Evolutionary conservation across 139 green algal genomes (phyloP), one percentile per base, ranked within the genome.

Genomic region (Axilococcus clingmanii): DNA sequence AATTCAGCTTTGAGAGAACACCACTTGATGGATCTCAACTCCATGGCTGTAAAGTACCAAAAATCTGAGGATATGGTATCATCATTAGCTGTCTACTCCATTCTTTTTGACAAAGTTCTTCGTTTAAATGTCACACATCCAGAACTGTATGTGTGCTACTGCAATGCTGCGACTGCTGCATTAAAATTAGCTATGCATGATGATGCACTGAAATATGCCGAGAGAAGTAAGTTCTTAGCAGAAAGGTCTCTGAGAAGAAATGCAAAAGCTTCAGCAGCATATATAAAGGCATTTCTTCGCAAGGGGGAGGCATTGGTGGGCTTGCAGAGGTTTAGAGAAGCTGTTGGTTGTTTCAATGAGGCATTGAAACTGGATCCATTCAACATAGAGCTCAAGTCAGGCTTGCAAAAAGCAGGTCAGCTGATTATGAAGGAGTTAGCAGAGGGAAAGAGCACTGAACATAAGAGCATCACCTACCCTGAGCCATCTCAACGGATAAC

Each of bases 291-390:
- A 4, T 71, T 75, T 34, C 29, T 56, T 25, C 62, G 69, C 8
- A 79, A 82, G 34, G 80, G 75, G 11, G 43, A 61, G 15, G 82
- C 80, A 17, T 61, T 81, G 29, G 54, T 78, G 44, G 78, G 55
- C 0, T 44, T 89, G 29, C 35, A 59, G 3, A 32, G 54, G 2
- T 54, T 69, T 57, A 49, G 59, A 4, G 55, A 72, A 22, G 75
- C 73, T 2, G 35, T 52, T 3, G n/a, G 19, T 0, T 33, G 44
- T 1, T 59, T 72, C 40, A 54, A 79, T 53, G 48, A 68, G 19
- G 78, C 66, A 19, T 43, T 82, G 17, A 43, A 41, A n/a, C n/a
- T 72, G 19, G 68, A 86, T 40, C 72, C 81, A 2, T 61, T 72
- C 17, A 66, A 82, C 57, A 28, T 29, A 0, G 68, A 72, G 4